Evolutionary conservation across 2,329 filamentous ascomycete genomes (phyloP).

Genomic region (Pseudogymnoascus sp.): DNA sequence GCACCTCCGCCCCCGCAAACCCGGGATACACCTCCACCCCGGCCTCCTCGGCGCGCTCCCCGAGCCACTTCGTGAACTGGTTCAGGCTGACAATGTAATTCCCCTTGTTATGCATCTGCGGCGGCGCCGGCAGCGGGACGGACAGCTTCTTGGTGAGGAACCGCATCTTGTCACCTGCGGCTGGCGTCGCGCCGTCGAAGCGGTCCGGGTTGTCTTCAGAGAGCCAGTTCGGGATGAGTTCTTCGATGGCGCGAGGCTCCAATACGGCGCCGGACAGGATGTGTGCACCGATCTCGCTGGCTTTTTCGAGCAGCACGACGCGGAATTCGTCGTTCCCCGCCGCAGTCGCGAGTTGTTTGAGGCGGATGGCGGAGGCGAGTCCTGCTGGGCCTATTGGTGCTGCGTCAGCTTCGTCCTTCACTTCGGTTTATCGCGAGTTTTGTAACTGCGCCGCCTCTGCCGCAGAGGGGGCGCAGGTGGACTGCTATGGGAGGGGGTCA

Average conservation of each 20-base stretch:
- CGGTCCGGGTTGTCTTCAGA: conserved; percentile 78
- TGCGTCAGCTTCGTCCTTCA: conserved; percentile 2
- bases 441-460: background rate
- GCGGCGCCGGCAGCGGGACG: conserved; percentile 76
- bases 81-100: conserved; percentile 97
- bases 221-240: conserved; percentile 90
- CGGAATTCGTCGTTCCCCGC: conserved; percentile 94
- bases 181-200: conserved; percentile 81
- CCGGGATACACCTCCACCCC: conserved; percentile 95
- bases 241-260: conserved; percentile 77
- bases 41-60: conserved; percentile 89
- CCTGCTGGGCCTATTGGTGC: conserved; percentile 65
- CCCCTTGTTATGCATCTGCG: conserved; percentile 96
- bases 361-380: conserved; percentile 80
- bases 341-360: conserved; percentile 93
- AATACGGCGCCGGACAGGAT: conserved; percentile 95
- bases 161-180: conserved; percentile 78
- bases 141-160: conserved; percentile 77
- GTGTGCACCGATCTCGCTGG: conserved; percentile 88
- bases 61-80: conserved; percentile 91
- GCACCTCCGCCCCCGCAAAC: conserved; percentile 86
- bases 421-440: background rate
- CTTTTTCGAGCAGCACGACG: conserved; percentile 88
- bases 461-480: background rate
- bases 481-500: background rate